A percentile compares a stretch with the other conserved stretches of the same genome.
Evolutionary conservation across 148 eudicot genomes (phyloP).

Genomic region (Rhododendron mucronatum): DNA sequence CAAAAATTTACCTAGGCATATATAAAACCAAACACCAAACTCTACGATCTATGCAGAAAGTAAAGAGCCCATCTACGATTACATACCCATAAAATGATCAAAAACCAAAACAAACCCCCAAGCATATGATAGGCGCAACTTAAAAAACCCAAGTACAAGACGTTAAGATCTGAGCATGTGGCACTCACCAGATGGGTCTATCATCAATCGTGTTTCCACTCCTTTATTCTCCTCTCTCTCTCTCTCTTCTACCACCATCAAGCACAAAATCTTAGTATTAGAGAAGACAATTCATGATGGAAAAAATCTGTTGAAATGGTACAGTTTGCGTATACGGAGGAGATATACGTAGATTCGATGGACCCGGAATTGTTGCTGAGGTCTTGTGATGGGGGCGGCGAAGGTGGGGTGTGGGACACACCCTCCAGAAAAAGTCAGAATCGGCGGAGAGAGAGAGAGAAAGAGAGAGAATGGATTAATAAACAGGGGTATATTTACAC

Average conservation of each 20-base stretch:
- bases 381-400: background rate
- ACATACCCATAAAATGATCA: background rate
- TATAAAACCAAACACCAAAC: background rate
- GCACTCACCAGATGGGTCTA: constrained; percentile 23
- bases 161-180: constrained; percentile 1
- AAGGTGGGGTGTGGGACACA: background rate
- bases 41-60: background rate
- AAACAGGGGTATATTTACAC: background rate
- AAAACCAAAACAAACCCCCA: background rate
- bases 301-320: background rate
- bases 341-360: constrained; percentile 7
- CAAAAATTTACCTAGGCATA: background rate
- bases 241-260: background rate
- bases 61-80: background rate
- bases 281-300: background rate
- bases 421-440: background rate
- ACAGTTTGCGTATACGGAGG: background rate
- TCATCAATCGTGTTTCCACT: constrained; percentile 1
- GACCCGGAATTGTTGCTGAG: background rate
- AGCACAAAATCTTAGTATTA: background rate
- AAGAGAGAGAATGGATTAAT: background rate
- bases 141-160: background rate
- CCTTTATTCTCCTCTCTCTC: background rate
- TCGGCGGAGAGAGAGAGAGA: background rate
- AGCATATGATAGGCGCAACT: background rate